phyloP scores from a whole-genome alignment of 106 monocot species.

The Phalaenopsis aphrodite region DNA sequence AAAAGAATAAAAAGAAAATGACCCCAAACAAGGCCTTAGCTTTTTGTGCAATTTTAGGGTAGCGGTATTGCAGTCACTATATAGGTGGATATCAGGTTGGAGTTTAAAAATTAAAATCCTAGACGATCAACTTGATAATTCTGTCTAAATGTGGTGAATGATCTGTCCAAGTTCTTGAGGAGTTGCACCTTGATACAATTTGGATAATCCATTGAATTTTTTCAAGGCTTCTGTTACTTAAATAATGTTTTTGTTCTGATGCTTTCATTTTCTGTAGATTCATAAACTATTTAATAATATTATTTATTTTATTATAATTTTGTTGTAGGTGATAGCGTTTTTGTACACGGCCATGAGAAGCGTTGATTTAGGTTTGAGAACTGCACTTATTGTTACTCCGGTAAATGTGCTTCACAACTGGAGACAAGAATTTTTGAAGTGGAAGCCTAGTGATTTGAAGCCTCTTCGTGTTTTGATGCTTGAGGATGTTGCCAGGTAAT shows the following conservation, averaged over 20 bases:
- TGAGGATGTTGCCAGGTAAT: conserved; percentile 82
- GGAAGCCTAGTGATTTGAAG: conserved; percentile 74
- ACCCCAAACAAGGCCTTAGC: not conserved
- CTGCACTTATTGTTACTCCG: conserved; percentile 84
- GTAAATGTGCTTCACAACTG: conserved; percentile 98
- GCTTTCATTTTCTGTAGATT: not conserved
- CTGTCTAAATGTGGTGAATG: not conserved
- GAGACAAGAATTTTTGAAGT: conserved; percentile 80
- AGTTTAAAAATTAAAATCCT: not conserved
- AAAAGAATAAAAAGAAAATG: no score
- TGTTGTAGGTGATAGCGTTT: conserved; percentile 80
- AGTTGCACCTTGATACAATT: not conserved
- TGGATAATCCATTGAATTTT: not conserved
- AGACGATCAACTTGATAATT: not conserved
- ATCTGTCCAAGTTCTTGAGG: not conserved
- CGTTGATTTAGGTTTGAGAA: conserved; percentile 65
- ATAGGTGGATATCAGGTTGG: not conserved
- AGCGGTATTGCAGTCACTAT: not conserved
- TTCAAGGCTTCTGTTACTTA: not conserved
- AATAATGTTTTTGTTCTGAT: not conserved
- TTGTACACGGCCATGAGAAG: conserved; percentile 78
- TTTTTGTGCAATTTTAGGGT: not conserved
- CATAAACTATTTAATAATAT: not conserved
- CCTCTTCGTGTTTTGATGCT: conserved; percentile 81
- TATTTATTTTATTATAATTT: not conserved